phyloP scores from a whole-genome alignment of 768 basidiomycete species.

The Boletus sensibilis region DNA sequence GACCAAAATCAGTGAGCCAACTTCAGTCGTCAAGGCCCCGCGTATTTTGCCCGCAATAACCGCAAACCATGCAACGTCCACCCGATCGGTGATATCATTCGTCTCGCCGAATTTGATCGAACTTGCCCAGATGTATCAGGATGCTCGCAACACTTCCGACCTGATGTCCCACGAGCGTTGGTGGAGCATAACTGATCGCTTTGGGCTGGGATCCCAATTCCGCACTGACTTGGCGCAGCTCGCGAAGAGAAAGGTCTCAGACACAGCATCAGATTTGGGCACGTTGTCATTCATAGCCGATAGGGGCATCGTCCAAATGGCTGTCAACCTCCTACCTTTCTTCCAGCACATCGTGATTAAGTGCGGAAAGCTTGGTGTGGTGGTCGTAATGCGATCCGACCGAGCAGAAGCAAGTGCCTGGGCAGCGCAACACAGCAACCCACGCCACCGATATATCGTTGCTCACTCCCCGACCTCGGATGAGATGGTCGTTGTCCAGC shows the following conservation, averaged over 20 bases:
- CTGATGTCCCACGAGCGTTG: slow-evolving; percentile 54
- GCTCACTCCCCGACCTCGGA: slow-evolving; percentile 44
- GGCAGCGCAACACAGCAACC: slow-evolving; percentile 48
- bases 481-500: slow-evolving; percentile 61
- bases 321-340: slow-evolving; percentile 78
- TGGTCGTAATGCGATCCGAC: slow-evolving; percentile 59
- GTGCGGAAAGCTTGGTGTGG: slow-evolving; percentile 68
- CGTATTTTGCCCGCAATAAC: slow-evolving; percentile 64
- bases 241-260: slow-evolving; percentile 44
- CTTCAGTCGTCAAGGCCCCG: slow-evolving; percentile 79
- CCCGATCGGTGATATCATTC: slow-evolving; percentile 56
- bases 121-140: slow-evolving; percentile 56
- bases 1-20: slow-evolving; percentile 72
- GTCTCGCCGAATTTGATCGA: slow-evolving; percentile 87
- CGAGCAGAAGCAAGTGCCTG: slow-evolving; percentile 46
- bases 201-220: slow-evolving; percentile 67
- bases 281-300: slow-evolving; percentile 62
- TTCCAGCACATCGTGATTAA: slow-evolving; percentile 85
- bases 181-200: slow-evolving; percentile 65
- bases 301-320: slow-evolving; percentile 76
- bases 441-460: slow-evolving; percentile 48
- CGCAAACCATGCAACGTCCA: slow-evolving; percentile 34
- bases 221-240: slow-evolving; percentile 64
- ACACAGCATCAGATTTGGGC: slow-evolving; percentile 39
- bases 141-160: slow-evolving; percentile 45